Base-by-base conservation (phyloP, 1,139 yeast genomes). In the Sugiyamaella grinbergsii region DNA sequence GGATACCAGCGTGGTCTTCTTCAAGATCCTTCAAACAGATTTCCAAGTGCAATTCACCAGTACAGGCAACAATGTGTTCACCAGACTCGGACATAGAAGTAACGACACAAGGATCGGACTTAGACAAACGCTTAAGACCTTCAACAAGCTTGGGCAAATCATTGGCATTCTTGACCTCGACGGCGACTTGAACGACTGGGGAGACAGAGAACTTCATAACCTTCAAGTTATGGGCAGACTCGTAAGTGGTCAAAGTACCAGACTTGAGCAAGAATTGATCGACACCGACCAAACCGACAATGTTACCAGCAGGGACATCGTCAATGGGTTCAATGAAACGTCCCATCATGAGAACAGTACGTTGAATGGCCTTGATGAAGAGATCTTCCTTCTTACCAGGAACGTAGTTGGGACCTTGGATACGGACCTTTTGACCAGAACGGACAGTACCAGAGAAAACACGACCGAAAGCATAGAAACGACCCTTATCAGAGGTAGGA, bases 391-490 rank as follows among this genome's bases (percentile, higher is more conserved):
- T 93, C 83, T 85, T 88, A 77, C 98, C 98, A 75, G 95, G 96
- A 70, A 81, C 82, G 80, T 89, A 93, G 96, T 91, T 91, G 75
- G 98, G 98, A 80, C 98, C 98, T 83, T 93, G 98, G 73, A 93
- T 93, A 83, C 98, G 88, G 73, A 93, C 96, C 88, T 93, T 93
- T 83, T 85, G 91, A 79, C 98, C 98, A 70, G 97, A 88, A 76
- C 79, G 87, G 71, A 93, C 97, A 71, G 98, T 93, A 90, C 98
- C 98, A 69, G 98, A 87, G 82, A 93, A 93, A 76, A 93, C 98
- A 84, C 98, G 94, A 78, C 98, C 98, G 81, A 93, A 93, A 73
- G 98, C 98, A 85, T 90, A 93, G 96, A 93, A 93, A 83, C 98
- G 91, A 85, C 98, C 98, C 84, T 91, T 93, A 79, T 93, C 98